These are phyloP conservation scores for Arachnomyces sp. DNA, from an alignment of 2,329 filamentous ascomycete genomes.

Conservation along the genomic window DNA sequence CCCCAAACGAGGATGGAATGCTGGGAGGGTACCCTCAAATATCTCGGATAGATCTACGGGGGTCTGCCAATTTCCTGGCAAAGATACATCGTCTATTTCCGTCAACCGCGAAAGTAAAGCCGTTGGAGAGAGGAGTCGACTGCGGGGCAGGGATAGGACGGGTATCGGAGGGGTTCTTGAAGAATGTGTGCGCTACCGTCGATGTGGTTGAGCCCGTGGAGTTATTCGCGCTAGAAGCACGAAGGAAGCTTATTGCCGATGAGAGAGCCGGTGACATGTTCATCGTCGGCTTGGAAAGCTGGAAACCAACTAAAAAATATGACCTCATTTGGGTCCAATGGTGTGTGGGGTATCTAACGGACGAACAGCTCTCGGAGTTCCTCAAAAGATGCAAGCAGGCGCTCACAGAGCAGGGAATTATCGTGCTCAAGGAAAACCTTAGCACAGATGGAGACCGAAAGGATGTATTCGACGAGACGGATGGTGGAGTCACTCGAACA, in stretches of 20 bases:
- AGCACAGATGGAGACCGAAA: constrained; percentile 42
- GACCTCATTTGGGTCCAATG: constrained; percentile 85
- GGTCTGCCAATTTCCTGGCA: constrained; percentile 59
- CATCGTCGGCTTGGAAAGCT: constrained; percentile 66
- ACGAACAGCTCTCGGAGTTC: constrained; percentile 61
- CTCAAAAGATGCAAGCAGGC: constrained; percentile 52
- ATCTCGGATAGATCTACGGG: constrained; percentile 62
- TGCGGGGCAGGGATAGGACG: constrained; percentile 69
- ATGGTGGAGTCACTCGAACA: constrained; percentile 69
- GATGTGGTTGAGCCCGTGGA: constrained; percentile 79
- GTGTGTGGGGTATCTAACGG: constrained; percentile 77
- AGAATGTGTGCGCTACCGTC: constrained; percentile 59
- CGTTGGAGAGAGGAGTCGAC: constrained; percentile 41
- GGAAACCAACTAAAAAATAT: constrained; percentile 53
- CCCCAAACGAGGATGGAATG: constrained; percentile 58
- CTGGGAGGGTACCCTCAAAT: constrained; percentile 65
- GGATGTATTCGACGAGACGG: constrained; percentile 66
- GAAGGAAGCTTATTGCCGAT: constrained; percentile 26
- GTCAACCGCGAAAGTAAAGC: constrained; percentile 4
- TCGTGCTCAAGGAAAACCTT: constrained; percentile 77
- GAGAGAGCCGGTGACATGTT: constrained; percentile 55
- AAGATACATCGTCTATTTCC: constrained; percentile 46
- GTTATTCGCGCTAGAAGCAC: constrained; percentile 64
- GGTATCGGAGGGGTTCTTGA: constrained; percentile 69
- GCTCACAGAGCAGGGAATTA: constrained; percentile 38